Conservation (phyloP, 768 basidiomycete genomes). For the Boletus coccyginus region DNA sequence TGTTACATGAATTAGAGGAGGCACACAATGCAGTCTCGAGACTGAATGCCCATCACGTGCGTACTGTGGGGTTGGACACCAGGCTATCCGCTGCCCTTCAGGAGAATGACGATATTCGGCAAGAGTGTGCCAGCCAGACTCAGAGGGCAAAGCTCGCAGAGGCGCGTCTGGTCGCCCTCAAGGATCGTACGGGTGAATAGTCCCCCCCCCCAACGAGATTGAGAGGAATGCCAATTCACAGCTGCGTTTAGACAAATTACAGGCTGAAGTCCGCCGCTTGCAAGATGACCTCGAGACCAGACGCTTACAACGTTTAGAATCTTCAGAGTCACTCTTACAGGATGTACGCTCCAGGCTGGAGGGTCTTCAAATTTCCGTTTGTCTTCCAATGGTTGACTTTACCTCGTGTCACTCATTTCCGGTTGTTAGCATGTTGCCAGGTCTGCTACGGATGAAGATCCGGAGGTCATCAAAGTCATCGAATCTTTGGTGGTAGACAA, state of each 20-base stretch:
- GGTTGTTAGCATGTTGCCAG: slow-evolving; percentile 38
- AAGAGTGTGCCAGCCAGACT: slow-evolving; percentile 72
- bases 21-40: slow-evolving; percentile 64
- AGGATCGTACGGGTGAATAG: slow-evolving; percentile 60
- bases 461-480: slow-evolving; percentile 65
- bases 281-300: slow-evolving; percentile 62
- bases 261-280: slow-evolving; percentile 61
- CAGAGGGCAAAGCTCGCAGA: slow-evolving; percentile 70
- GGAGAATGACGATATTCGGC: slow-evolving; percentile 80
- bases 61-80: slow-evolving; percentile 68
- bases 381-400: slow-evolving; percentile 18
- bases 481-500: slow-evolving; percentile 88
- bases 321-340: slow-evolving; percentile 62
- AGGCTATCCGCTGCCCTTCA: slow-evolving; percentile 61
- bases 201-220: not conserved
- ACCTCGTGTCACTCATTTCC: slow-evolving; percentile 15
- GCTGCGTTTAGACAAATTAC: slow-evolving; percentile 56
- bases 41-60: slow-evolving; percentile 65
- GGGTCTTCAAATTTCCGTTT: slow-evolving; percentile 56
- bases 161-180: slow-evolving; percentile 56
- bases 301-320: slow-evolving; percentile 56
- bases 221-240: slow-evolving; percentile 2
- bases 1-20: slow-evolving; percentile 73
- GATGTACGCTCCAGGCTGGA: slow-evolving; percentile 66
- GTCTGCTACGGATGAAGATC: slow-evolving; percentile 40